Base-by-base conservation (phyloP, 176 grass and related monocot species). In the Aegilops tauschii region DNA sequence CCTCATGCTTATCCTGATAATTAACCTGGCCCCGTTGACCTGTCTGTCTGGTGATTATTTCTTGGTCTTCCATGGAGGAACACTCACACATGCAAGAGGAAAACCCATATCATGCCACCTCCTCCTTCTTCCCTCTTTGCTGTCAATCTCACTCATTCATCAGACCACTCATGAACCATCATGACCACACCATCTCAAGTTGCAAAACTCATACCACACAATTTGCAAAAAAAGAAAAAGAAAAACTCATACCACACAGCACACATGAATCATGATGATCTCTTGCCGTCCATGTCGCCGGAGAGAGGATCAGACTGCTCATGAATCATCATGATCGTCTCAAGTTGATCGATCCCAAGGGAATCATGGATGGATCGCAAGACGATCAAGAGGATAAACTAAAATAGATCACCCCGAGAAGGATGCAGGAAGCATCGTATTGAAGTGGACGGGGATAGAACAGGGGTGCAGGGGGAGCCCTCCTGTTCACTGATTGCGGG, bases 391-490 rank as follows among this genome's bases (percentile, higher is more conserved):
- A 31, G 23, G n/a, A 80, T 35, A 62, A 79, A 59, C 10, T 67
- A 67, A 70, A 65, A 58, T 14, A 59, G 10, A 56, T 54, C 62
- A 35, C 0, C 4, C 73, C 73, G 25, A 73, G 80, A 90, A 90
- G 40, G 65, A 9, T 37, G 27, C 71, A 83, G 39, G 84, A 87
- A 87, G 73, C 84, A 79, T 87, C 42, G 39, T 20, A 65, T 67
- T 83, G 30, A 87, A 45, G 76, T 79, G 1, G 74, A 90, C 81
- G 25, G 78, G 9, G 85, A 87, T 73, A 71, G 84, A 87, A 84
- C 89, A 69, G 80, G 84, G 80, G 58, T 68, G 72, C 67, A 90
- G 40, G 73, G 65, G 65, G 84, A 90, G 84, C 89, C 84, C 89
- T 83, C 80, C 74, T 59, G 58, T 76, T 44, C 84, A 79, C 75